These are phyloP conservation scores for Cytospora leucostoma DNA, from an alignment of 2,329 filamentous ascomycete species.

Conservation along the genomic window DNA sequence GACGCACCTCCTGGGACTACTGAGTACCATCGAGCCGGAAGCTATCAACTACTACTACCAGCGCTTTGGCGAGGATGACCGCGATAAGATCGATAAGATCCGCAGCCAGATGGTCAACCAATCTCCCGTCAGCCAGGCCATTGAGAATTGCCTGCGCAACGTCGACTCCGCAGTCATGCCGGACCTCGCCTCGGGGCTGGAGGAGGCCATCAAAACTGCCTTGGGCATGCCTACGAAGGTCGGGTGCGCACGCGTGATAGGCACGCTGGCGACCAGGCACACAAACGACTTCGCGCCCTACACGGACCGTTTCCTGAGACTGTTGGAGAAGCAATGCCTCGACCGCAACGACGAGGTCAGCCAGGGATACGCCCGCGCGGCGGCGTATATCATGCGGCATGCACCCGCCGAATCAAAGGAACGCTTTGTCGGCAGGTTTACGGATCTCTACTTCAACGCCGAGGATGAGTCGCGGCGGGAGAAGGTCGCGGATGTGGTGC, in stretches of 20 bases:
- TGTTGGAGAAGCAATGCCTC: constrained; percentile 78
- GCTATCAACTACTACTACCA: constrained; percentile 91
- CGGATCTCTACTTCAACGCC: constrained; percentile 76
- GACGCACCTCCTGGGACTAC: constrained; percentile 74
- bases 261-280: constrained; percentile 81
- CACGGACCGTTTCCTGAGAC: constrained; percentile 72
- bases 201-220: constrained; percentile 78
- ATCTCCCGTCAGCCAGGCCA: constrained; percentile 89
- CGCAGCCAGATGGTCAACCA: constrained; percentile 78
- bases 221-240: constrained; percentile 94
- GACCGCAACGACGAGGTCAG: constrained; percentile 95
- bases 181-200: constrained; percentile 69
- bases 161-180: constrained; percentile 79
- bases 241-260: constrained; percentile 81
- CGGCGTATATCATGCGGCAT: constrained; percentile 77
- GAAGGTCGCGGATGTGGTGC: constrained; percentile 79
- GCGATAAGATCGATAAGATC: constrained; percentile 87
- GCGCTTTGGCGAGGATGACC: constrained; percentile 81
- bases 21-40: constrained; percentile 88
- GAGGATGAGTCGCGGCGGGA: constrained; percentile 76
- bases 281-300: constrained; percentile 73
- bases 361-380: constrained; percentile 80
- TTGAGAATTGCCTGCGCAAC: constrained; percentile 84
- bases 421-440: constrained; percentile 54
- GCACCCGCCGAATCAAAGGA: constrained; percentile 52